These are phyloP conservation scores for Elaeagnus macrophylla DNA, from an alignment of 306 rosid species.

Conservation along the genomic window DNA sequence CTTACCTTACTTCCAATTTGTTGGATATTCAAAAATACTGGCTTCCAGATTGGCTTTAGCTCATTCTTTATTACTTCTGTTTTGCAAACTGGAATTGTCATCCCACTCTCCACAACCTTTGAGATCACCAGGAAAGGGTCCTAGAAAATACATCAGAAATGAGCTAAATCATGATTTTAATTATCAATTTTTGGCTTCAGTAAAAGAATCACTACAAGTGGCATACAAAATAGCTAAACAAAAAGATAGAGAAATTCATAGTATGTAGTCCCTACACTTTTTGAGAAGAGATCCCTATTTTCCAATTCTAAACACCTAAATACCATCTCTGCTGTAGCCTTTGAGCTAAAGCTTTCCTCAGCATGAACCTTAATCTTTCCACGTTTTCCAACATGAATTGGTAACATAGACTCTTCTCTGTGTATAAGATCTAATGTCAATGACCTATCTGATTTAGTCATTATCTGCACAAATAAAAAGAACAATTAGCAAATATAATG, in stretches of 20 bases:
- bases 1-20: conserved; percentile 96
- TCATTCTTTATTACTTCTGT: conserved; percentile 91
- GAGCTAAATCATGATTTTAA: background rate
- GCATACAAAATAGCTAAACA: conserved; percentile 13
- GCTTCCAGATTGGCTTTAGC: conserved; percentile 75
- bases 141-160: conserved; percentile 41
- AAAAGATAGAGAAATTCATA: conserved; percentile 15
- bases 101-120: conserved; percentile 60
- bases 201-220: background rate
- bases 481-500: conserved; percentile 13
- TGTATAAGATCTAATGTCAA: conserved; percentile 53
- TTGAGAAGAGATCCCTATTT: conserved; percentile 88
- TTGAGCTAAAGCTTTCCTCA: conserved; percentile 81
- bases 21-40: conserved; percentile 74
- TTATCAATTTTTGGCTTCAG: too few species aligned
- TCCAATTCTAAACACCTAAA: conserved; percentile 87
- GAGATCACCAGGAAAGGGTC: conserved; percentile 87
- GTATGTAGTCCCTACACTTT: conserved; percentile 55
- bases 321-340: conserved; percentile 61
- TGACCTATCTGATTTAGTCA: conserved; percentile 55
- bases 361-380: conserved; percentile 74
- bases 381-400: conserved; percentile 33
- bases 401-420: conserved; percentile 47
- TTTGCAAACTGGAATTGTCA: conserved; percentile 75
- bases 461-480: conserved; percentile 60